Evolutionary conservation across 306 rosid genomes (phyloP).

Genomic region (Dicorynia guianensis): DNA sequence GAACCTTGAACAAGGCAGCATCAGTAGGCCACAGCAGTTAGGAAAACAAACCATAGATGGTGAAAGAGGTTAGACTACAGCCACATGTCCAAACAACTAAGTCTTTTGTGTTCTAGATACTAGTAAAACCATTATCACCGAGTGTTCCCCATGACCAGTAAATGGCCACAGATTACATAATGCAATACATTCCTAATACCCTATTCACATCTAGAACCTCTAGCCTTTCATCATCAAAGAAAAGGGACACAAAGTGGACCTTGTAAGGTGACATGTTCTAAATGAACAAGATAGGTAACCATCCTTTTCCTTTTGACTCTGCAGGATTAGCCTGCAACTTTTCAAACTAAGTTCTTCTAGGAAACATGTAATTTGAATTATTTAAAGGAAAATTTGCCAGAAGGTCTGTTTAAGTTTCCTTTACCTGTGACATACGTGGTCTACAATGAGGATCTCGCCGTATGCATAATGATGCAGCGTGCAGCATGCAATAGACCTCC

Average conservation of each 20-base stretch:
- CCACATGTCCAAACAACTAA: constrained; percentile 4
- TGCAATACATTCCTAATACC: background rate
- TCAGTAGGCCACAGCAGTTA: constrained; percentile 18
- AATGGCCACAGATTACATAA: background rate
- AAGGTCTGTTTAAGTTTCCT: background rate
- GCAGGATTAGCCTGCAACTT: background rate
- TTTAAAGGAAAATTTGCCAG: background rate
- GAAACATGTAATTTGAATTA: too few relatives aligned
- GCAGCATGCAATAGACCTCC: constrained; percentile 90
- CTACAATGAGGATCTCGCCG: constrained; percentile 89
- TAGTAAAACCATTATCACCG: background rate
- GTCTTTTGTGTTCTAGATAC: background rate
- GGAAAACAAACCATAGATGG: constrained; percentile 12
- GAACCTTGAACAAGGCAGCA: constrained; percentile 59
- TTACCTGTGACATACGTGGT: constrained; percentile 98
- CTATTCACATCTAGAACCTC: background rate
- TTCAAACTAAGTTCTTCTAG: background rate
- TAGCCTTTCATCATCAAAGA: too few relatives aligned
- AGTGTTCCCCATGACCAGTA: background rate
- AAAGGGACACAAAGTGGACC: too few relatives aligned
- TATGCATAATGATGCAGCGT: constrained; percentile 91
- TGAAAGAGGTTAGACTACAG: background rate
- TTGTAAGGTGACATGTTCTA: background rate
- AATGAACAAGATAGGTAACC: background rate
- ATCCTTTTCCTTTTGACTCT: background rate